Percentiles rank a stretch among this genome's conserved stretches.
phyloP scores from a whole-genome alignment of 139 green algal genomes.

The Closterium sp. region DNA sequence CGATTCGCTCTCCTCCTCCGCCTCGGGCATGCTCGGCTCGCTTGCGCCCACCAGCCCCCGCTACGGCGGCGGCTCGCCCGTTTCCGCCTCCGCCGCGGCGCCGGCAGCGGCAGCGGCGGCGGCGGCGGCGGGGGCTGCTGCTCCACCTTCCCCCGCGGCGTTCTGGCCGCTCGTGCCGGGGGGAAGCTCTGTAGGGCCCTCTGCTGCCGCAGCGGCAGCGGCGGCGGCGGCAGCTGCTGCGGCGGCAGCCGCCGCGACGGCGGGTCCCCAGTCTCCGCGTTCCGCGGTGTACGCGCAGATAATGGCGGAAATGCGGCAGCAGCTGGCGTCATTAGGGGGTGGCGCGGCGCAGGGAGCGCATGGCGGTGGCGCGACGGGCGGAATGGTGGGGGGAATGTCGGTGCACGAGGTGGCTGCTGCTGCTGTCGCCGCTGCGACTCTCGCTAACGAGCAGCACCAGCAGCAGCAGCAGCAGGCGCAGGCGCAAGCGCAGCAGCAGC shows the following conservation, averaged over 20 bases:
- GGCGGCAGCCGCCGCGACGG: neutral
- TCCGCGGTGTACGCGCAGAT: neutral
- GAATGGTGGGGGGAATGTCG: neutral
- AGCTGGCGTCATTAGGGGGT: no score
- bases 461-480: neutral
- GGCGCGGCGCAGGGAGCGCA: neutral
- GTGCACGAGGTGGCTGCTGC: neutral
- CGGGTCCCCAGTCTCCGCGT: neutral
- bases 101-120: no score
- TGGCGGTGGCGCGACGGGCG: neutral
- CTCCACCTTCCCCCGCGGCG: no score
- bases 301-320: neutral
- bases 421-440: neutral
- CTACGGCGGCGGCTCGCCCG: neutral
- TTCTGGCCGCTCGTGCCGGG: no score
- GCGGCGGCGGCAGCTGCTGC: neutral
- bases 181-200: no score
- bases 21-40: neutral
- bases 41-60: neutral
- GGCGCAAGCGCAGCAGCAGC: neutral
- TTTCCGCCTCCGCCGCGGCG: neutral
- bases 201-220: no score
- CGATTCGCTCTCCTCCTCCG: neutral
- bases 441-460: neutral
- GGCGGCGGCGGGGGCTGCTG: no score